Evolutionary conservation across 2,329 filamentous ascomycete genomes (phyloP), one percentile per base, ranked within the genome.

Genomic region (Zasmidium angulare): DNA sequence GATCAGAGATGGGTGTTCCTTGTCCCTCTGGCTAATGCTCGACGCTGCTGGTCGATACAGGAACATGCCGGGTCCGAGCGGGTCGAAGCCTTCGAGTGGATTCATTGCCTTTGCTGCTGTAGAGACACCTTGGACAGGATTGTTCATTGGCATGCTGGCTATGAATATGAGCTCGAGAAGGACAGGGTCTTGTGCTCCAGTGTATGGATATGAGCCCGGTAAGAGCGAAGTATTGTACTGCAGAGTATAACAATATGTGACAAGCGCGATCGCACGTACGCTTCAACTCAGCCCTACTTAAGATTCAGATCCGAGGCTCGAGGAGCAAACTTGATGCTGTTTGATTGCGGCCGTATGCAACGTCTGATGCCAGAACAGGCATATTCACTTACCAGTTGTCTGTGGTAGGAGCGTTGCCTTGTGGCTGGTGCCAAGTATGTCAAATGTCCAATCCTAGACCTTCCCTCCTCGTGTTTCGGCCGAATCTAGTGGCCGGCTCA

Each of bases 1-100:
- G 60, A 74, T 74, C 56, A 79, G 65, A 50, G 72, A 72, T 47
- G 69, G 68, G 78, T 64, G 53, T 71, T 72, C 48, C 69, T 66
- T 11, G 52, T 50, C 29, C 20, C 46, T 51, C 14, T 46, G 22
- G 22, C 23, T 12, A n/a, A n/a, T 49, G 9, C 23, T 50, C 46
- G 43, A 36, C n/a, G 29, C 21, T 54, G 24, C 17, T 46, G 59
- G 50, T 20, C 36, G 49, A 26, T 53, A 55, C 11, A 58, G 40
- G 17, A 36, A 58, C n/a, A 61, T 51, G 29, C 20, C 20, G 3
- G 48, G 29, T 12, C 55, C 51, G 36, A 61, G 9, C 2, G 26
- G 46, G 23, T 20, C 23, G 55, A 58, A 61, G 29, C 47, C 50
- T 22, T 49, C 43, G 26, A 58, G 36, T 43, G 14, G 12, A 10